phyloP scores from a whole-genome alignment of 345 rosid genomes.

The Melaleuca alternifolia region DNA sequence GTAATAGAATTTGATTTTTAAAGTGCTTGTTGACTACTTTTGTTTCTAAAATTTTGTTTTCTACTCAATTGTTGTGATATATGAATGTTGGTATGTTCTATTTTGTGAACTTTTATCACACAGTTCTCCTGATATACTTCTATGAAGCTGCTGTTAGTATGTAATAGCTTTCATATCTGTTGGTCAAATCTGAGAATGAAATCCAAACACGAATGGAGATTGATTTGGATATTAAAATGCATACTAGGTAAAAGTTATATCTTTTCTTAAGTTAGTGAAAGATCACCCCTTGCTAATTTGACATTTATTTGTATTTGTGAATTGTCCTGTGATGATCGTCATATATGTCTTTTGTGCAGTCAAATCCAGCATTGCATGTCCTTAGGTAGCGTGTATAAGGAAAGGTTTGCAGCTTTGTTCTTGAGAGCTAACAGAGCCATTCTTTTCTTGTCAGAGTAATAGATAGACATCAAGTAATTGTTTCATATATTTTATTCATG shows the following conservation, averaged over 20 bases:
- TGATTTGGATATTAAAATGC: not conserved
- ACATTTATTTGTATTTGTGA: not conserved
- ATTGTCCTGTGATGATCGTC: not conserved
- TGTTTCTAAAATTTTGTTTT: too few relatives aligned
- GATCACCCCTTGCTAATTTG: constrained; percentile 11
- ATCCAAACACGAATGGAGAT: too few relatives aligned
- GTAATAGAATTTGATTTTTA: too few relatives aligned
- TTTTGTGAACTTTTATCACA: too few relatives aligned
- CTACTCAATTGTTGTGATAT: too few relatives aligned
- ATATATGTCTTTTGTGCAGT: constrained; percentile 32
- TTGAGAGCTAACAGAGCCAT: too few relatives aligned
- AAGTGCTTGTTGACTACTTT: too few relatives aligned
- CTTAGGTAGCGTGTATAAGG: constrained; percentile 90
- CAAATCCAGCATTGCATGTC: constrained; percentile 91
- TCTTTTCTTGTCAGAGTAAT: constrained; percentile 87
- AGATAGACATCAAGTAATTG: constrained; percentile 97
- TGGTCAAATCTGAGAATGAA: too few relatives aligned
- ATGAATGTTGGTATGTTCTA: too few relatives aligned
- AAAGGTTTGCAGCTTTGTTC: constrained; percentile 95
- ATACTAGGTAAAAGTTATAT: constrained; percentile 54
- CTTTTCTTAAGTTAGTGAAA: constrained; percentile 83
- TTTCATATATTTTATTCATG: constrained; percentile 97
- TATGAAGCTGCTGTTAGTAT: too few relatives aligned
- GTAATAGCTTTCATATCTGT: too few relatives aligned
- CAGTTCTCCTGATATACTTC: too few relatives aligned